phyloP scores from a whole-genome alignment of 441 rosid species.

The Sinapis alba region DNA sequence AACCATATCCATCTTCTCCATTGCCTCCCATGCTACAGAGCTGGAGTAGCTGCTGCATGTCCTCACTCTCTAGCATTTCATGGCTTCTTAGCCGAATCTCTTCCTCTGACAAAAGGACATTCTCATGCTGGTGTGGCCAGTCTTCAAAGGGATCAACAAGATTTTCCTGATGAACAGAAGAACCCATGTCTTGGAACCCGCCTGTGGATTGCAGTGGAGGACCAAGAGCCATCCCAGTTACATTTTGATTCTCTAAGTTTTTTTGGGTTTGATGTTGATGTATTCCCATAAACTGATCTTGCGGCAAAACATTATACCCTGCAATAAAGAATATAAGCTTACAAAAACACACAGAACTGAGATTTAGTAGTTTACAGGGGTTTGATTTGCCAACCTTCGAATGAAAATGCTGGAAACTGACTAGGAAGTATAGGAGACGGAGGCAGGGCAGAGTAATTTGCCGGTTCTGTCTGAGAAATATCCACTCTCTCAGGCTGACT shows the following conservation, averaged over 20 bases:
- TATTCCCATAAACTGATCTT: constrained; percentile 15
- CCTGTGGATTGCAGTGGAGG: not conserved
- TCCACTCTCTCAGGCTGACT: constrained; percentile 59
- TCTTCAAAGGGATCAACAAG: constrained; percentile 5
- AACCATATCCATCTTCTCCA: constrained; percentile 1
- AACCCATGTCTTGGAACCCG: not conserved
- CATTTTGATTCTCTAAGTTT: constrained; percentile 1
- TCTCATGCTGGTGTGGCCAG: constrained; percentile 14
- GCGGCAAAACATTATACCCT: constrained; percentile 21
- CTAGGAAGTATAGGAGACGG: constrained; percentile 55
- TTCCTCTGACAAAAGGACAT: not conserved
- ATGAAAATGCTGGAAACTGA: constrained; percentile 50
- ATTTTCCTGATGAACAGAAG: constrained; percentile 8
- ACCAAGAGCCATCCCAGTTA: not conserved
- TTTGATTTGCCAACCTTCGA: constrained; percentile 48
- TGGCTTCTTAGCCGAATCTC: constrained; percentile 14
- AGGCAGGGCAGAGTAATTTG: constrained; percentile 48
- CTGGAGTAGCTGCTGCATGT: constrained; percentile 28
- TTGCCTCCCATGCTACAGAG: constrained; percentile 8
- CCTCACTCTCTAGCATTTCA: constrained; percentile 19
- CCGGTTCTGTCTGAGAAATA: constrained; percentile 50
- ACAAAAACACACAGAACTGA: not conserved
- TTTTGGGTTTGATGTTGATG: constrained; percentile 12
- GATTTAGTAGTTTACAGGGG: not conserved
- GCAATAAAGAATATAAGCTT: constrained; percentile 1